Percentiles rank a stretch among this genome's conserved stretches.
Evolutionary conservation across 192 early-diverging fungal genomes (phyloP).

Genomic region (Coemansia sp.): DNA sequence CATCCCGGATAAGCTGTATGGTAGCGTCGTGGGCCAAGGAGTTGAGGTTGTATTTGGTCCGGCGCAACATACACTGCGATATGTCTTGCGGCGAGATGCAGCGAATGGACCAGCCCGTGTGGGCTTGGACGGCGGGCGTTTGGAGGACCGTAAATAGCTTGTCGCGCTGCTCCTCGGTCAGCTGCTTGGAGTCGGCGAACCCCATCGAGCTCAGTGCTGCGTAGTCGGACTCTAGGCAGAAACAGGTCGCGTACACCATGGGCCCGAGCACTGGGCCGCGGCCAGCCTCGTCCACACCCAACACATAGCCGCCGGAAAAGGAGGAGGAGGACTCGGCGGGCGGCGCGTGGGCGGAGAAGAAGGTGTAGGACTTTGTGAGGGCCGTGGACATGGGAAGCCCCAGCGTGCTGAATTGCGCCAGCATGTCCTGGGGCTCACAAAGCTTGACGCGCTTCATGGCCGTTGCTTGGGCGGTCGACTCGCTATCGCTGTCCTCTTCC

Average conservation of each 20-base stretch:
- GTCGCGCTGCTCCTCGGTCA: conserved; percentile 79
- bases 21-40: conserved; percentile 93
- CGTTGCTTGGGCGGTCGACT: neutral
- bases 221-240: conserved; percentile 67
- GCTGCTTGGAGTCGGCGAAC: conserved; percentile 95
- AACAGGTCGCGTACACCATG: conserved; percentile 97
- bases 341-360: conserved; percentile 19
- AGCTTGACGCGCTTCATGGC: conserved; percentile 17
- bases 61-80: conserved; percentile 85
- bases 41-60: conserved; percentile 91
- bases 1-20: conserved; percentile 76
- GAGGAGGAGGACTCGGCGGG: conserved; percentile 33
- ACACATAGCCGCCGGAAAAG: conserved; percentile 58
- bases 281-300: conserved; percentile 98
- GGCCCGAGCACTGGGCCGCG: conserved; percentile 95
- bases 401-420: conserved; percentile 9
- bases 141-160: conserved; percentile 68
- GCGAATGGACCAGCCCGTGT: conserved; percentile 84
- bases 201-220: conserved; percentile 71
- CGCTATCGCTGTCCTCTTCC: conserved; percentile 7
- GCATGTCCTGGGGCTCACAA: neutral
- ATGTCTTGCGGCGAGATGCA: conserved; percentile 91
- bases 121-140: conserved; percentile 47
- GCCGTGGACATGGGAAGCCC: conserved; percentile 28
- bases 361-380: conserved; percentile 45